These are phyloP conservation scores for Rhypophila decipiens DNA, from an alignment of 495 filamentous ascomycete species.

Conservation along the genomic window DNA sequence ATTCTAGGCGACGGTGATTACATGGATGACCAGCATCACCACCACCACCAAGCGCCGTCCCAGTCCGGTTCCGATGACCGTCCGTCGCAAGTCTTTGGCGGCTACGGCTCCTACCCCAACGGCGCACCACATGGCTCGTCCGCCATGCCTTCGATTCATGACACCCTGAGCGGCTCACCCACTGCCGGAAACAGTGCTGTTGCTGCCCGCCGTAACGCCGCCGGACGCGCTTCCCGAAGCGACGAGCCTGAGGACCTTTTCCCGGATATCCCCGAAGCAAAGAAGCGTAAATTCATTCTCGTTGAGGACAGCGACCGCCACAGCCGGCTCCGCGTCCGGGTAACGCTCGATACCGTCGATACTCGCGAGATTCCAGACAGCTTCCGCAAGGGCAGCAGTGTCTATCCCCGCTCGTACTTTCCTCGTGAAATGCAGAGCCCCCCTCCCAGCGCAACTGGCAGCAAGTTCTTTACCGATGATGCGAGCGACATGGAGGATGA, in stretches of 20 bases:
- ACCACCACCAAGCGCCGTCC: conserved; percentile 40
- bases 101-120: conserved; percentile 51
- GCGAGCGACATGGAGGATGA: conserved; percentile 47
- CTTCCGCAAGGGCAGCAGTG: conserved; percentile 78
- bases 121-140: conserved; percentile 54
- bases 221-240: conserved; percentile 23
- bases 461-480: conserved; percentile 61
- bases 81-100: conserved; percentile 70
- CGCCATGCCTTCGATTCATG: conserved; percentile 67
- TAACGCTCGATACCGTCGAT: conserved; percentile 80
- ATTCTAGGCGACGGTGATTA: conserved; percentile 50
- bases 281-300: conserved; percentile 91
- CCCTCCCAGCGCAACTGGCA: conserved; percentile 56
- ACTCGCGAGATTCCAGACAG: conserved; percentile 93
- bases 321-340: conserved; percentile 73
- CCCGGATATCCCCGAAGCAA: conserved; percentile 76
- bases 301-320: conserved; percentile 81
- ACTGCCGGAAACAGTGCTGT: conserved; percentile 29
- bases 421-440: conserved; percentile 80
- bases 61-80: conserved; percentile 55
- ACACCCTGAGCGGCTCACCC: conserved; percentile 51
- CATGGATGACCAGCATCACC: conserved; percentile 54
- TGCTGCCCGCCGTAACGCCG: conserved; percentile 14
- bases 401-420: conserved; percentile 86
- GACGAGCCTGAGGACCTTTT: conserved; percentile 63